Conservation (phyloP, 148 eudicot genomes). For the Hydrangea macrophylla region DNA sequence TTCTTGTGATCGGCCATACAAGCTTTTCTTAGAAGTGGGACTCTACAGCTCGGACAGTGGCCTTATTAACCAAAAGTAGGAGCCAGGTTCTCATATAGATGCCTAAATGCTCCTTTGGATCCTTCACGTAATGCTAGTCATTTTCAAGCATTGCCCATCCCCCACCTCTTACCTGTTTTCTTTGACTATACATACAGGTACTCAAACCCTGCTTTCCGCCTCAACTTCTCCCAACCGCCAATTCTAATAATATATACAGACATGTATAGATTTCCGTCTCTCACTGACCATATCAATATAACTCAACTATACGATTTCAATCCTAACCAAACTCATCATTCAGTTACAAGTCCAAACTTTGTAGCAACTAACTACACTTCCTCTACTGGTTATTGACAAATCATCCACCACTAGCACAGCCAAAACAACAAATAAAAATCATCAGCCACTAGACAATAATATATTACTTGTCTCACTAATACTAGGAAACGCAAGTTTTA, state of each 20-base stretch:
- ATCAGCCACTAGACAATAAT: too few relatives aligned
- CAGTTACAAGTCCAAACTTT: not conserved
- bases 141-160: slow-evolving; percentile 2
- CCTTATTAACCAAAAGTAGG: not conserved
- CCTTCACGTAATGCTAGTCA: slow-evolving; percentile 11
- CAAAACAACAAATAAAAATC: too few relatives aligned
- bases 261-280: too few relatives aligned
- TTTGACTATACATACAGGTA: not conserved
- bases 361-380: not conserved
- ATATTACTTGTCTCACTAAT: too few relatives aligned
- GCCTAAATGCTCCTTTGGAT: not conserved
- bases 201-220: slow-evolving; percentile 2
- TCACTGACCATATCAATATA: too few relatives aligned
- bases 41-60: not conserved
- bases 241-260: too few relatives aligned
- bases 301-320: too few relatives aligned
- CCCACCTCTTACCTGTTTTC: not conserved
- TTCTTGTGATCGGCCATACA: not conserved
- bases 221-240: too few relatives aligned
- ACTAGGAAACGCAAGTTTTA: not conserved
- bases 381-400: not conserved
- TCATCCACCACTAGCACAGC: too few relatives aligned
- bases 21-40: not conserved
- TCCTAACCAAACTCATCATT: not conserved
- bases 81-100: not conserved